Conservation (phyloP, 176 grass and related monocot genomes). For the Eragrostis nindensis region DNA sequence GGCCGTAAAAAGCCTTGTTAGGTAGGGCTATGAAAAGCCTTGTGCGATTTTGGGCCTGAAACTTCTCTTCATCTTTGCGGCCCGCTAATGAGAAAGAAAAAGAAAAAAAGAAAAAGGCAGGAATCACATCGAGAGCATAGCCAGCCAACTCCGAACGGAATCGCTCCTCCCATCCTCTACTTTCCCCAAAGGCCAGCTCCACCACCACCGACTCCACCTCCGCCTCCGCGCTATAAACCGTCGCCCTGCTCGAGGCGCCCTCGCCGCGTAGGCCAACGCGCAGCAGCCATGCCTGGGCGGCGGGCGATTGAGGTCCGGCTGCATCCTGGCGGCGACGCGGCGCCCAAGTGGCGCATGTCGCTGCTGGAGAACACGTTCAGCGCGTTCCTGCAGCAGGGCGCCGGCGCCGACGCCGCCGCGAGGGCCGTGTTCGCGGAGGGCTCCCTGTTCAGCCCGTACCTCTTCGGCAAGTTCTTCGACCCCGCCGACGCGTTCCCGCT, state of each 20-base stretch:
- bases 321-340: slow-evolving; percentile 6
- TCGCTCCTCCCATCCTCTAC: slow-evolving; percentile 55
- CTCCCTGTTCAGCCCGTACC: slow-evolving; percentile 76
- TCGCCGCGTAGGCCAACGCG: neutral
- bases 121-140: slow-evolving; percentile 37
- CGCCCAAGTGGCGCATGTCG: slow-evolving; percentile 77
- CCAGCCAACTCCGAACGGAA: slow-evolving; percentile 44
- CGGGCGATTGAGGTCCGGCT: slow-evolving; percentile 74
- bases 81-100: neutral
- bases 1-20: neutral
- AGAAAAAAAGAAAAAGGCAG: slow-evolving; percentile 33
- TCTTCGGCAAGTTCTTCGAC: slow-evolving; percentile 97
- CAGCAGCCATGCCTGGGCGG: slow-evolving; percentile 57
- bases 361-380: slow-evolving; percentile 71
- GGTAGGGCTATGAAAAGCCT: neutral
- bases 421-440: slow-evolving; percentile 78
- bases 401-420: slow-evolving; percentile 37
- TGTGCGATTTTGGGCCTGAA: neutral
- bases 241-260: neutral
- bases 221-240: slow-evolving; percentile 9
- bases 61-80: neutral
- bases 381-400: slow-evolving; percentile 44
- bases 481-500: slow-evolving; percentile 89
- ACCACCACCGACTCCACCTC: slow-evolving; percentile 19
- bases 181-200: slow-evolving; percentile 47